Conservation (phyloP, 2,329 filamentous ascomycete genomes). For the Calonectria naviculata region DNA sequence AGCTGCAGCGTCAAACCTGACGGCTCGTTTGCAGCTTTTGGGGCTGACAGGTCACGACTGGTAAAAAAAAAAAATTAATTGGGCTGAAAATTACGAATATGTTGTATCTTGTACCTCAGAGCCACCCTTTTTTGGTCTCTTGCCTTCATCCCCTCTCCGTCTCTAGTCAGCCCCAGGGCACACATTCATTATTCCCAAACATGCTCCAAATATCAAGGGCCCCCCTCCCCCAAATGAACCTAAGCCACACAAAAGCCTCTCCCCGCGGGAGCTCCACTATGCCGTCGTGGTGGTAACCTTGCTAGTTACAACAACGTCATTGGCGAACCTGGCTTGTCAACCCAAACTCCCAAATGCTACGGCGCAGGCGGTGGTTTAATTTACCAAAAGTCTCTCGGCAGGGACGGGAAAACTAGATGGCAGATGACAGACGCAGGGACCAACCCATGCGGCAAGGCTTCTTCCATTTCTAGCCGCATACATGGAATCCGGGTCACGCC, state of each 20-base stretch:
- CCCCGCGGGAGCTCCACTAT: constrained; percentile 2
- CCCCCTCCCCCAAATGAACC: neutral
- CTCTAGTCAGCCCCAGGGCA: neutral
- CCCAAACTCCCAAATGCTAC: neutral
- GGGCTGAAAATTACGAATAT: neutral
- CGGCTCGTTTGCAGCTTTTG: neutral
- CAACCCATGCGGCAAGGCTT: constrained; percentile 1
- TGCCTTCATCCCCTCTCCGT: neutral
- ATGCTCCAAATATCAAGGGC: neutral
- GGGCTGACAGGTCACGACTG: neutral
- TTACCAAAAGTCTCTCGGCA: neutral
- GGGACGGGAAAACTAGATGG: neutral
- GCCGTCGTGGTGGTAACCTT: constrained; percentile 1
- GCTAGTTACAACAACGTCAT: constrained; percentile 5
- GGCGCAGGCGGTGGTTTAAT: neutral
- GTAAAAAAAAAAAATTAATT: neutral
- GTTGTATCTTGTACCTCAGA: neutral
- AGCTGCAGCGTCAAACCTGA: constrained; percentile 5
- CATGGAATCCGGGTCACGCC: constrained; percentile 1
- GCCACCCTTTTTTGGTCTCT: neutral
- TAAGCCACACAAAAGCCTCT: constrained; percentile 15
- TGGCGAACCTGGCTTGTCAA: neutral
- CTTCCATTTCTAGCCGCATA: neutral
- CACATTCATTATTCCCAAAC: neutral
- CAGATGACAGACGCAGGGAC: constrained; percentile 9